These are phyloP conservation scores for Prunus mume DNA, from an alignment of 306 rosid genomes.

Conservation along the genomic window DNA sequence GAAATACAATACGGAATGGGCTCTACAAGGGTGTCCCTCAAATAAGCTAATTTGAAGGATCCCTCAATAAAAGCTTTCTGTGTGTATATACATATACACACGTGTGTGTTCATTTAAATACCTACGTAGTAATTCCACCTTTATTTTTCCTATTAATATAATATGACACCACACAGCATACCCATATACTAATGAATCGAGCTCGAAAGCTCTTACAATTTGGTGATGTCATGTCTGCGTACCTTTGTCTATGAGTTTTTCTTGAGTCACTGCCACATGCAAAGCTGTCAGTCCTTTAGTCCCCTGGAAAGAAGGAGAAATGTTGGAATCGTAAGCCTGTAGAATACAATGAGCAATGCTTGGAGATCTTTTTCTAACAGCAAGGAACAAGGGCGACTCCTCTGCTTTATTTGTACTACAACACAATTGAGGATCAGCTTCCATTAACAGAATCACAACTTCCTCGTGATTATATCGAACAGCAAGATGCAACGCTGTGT, in stretches of 20 bases:
- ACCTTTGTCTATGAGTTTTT: background rate
- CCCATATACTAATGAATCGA: too few species aligned
- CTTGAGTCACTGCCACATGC: conserved; percentile 21
- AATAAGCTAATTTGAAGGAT: too few species aligned
- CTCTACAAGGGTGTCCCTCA: too few species aligned
- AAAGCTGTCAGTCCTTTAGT: conserved; percentile 20
- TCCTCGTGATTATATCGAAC: background rate
- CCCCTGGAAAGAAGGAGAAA: conserved; percentile 4
- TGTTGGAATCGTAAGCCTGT: background rate
- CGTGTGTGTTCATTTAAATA: too few species aligned
- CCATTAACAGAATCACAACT: background rate
- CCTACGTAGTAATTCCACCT: too few species aligned
- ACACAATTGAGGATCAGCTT: conserved; percentile 4
- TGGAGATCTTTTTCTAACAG: background rate
- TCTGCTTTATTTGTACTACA: background rate
- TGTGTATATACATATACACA: too few species aligned
- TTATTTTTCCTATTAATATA: too few species aligned
- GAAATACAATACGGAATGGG: too few species aligned
- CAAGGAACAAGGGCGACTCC: conserved; percentile 16
- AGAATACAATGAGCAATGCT: background rate
- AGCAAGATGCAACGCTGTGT: conserved; percentile 23
- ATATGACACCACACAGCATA: too few species aligned
- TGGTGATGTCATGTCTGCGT: too few species aligned
- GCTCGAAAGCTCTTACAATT: background rate
- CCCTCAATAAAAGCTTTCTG: too few species aligned